Evolutionary conservation across 176 grass and related monocot genomes (phyloP), one percentile per base, ranked within the genome.

Genomic region (Panicum miliaceum): DNA sequence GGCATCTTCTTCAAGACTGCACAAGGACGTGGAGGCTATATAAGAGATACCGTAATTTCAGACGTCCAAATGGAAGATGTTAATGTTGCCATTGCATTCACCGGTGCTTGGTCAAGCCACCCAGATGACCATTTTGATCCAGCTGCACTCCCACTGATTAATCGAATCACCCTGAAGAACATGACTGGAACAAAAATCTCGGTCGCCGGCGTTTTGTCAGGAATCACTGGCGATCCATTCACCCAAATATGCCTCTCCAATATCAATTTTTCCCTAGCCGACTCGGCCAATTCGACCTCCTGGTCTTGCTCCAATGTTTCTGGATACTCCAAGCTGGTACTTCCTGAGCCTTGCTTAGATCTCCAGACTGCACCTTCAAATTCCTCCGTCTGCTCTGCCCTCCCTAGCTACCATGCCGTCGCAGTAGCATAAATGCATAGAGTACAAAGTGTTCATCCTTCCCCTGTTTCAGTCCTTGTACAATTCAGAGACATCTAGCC

Each of bases 261-360:
- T 37, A 69, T 97, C 75, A 94, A 76, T 63, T 71, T 94, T 52
- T 76, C 77, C 11, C 23, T 94, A 29, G 46, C 81, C 38, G 80
- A 92, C 76, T 79, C 85, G 0, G 46, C 79, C 68, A 77, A 78
- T 40, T 85, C 77, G 14, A 51, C 78, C 25, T 85, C 79, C 47
- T 97, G 94, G 94, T 82, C 77, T 57, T 97, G 94, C 63, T 94
- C 92, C 8, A 71, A 97, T 47, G 74, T 97, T 32, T 94, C 88
- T 2, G 92, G 94, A 74, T 97, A 85, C 68, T 90, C 92, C 0
- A 84, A 97, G 56, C 90, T 67, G 12, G 92, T 94, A 12, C 78
- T 81, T 51, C 94, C 94, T 7, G 71, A 89, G 37, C 88, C 94
- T 50, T 97, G 94, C 85, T 64, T 86, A 3, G 64, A 91, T 16